These are phyloP conservation scores for Sporothrix euskadiensis DNA, from an alignment of 2,329 filamentous ascomycete genomes.

Conservation along the genomic window DNA sequence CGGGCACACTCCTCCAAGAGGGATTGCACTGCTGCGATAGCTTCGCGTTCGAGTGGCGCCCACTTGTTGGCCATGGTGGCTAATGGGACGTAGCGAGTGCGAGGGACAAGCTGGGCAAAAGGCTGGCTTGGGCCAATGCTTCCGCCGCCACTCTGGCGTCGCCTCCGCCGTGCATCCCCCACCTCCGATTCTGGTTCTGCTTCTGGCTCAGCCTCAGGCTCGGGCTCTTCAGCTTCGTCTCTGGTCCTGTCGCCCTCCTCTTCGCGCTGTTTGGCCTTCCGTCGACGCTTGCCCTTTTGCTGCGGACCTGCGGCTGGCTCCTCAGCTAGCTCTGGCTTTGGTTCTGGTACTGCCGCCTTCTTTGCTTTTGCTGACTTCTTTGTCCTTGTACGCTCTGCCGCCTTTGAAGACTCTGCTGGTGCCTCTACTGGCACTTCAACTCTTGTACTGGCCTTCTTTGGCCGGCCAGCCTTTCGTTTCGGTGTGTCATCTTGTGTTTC, in stretches of 20 bases:
- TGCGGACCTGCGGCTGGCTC: background rate
- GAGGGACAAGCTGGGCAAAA: conserved; percentile 55
- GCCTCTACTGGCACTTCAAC: background rate
- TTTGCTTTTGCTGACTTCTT: background rate
- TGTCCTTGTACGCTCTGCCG: background rate
- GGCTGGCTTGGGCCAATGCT: background rate
- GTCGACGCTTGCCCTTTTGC: background rate
- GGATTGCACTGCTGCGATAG: conserved; percentile 56
- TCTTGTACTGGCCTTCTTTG: background rate
- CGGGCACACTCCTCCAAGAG: conserved; percentile 61
- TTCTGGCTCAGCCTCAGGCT: background rate
- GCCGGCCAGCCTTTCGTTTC: conserved; percentile 13
- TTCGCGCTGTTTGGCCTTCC: background rate
- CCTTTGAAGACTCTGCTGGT: background rate
- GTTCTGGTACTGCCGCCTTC: background rate
- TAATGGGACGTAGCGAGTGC: conserved; percentile 57
- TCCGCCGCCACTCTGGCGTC: background rate
- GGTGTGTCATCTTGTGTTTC: background rate
- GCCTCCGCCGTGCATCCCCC: conserved; percentile 1
- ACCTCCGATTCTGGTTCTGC: background rate
- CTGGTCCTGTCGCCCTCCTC: background rate
- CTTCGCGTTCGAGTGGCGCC: conserved; percentile 56
- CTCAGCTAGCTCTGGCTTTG: background rate
- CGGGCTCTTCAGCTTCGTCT: background rate
- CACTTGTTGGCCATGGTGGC: conserved; percentile 69